Conservation (phyloP, 805 yeast species). For the Starmerella khaoyaiensis region DNA sequence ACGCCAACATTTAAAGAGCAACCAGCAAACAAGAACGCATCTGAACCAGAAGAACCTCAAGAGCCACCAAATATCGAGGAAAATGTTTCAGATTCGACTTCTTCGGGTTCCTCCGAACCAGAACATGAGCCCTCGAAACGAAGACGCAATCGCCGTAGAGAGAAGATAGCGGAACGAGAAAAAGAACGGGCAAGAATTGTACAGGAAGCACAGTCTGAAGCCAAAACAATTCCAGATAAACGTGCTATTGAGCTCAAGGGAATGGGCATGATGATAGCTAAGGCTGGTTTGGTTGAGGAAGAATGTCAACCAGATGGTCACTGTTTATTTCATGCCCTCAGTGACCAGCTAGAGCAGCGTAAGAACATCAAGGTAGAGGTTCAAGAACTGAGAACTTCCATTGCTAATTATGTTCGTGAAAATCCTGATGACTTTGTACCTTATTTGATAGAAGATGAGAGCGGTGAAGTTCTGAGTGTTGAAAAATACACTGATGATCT, state of each 20-base stretch:
- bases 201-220: constrained; percentile 61
- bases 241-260: constrained; percentile 60
- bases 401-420: constrained; percentile 52
- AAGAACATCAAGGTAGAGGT: constrained; percentile 33
- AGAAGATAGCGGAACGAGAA: constrained; percentile 61
- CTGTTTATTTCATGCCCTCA: constrained; percentile 75
- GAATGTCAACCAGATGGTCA: constrained; percentile 89
- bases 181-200: constrained; percentile 50
- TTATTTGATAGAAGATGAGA: constrained; percentile 67
- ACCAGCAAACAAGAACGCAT: neutral
- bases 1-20: neutral
- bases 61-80: neutral
- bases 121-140: neutral
- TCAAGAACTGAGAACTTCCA: constrained; percentile 45
- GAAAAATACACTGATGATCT: constrained; percentile 56
- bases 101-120: neutral
- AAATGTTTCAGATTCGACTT: neutral
- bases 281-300: constrained; percentile 39
- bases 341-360: constrained; percentile 57
- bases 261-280: constrained; percentile 40
- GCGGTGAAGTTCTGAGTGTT: constrained; percentile 50
- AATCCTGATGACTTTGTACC: constrained; percentile 66
- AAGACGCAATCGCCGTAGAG: constrained; percentile 67
- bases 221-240: constrained; percentile 50
- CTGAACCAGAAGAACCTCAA: neutral